Evolutionary conservation across 805 yeast species (phyloP).

Genomic region (Candida boidinii): DNA sequence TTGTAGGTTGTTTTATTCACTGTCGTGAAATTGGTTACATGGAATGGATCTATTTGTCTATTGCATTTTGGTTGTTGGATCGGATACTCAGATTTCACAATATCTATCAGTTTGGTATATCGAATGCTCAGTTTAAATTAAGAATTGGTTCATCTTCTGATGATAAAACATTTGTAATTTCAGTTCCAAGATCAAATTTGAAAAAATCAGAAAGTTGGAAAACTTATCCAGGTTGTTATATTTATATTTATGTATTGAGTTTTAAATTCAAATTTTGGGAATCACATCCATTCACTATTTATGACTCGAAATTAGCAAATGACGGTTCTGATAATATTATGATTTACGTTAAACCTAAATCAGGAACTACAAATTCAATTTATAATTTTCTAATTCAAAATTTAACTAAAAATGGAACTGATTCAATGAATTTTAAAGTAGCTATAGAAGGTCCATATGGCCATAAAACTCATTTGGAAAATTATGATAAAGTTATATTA

Average conservation of each 20-base stretch:
- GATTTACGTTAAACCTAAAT: constrained; percentile 38
- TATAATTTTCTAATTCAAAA: constrained; percentile 19
- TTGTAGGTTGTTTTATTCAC: constrained; percentile 42
- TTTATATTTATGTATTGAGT: constrained; percentile 39
- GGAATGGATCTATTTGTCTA: constrained; percentile 30
- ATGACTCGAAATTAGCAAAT: constrained; percentile 8
- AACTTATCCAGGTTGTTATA: constrained; percentile 49
- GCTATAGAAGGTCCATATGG: constrained; percentile 55
- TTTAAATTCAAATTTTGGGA: constrained; percentile 39
- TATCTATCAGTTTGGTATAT: constrained; percentile 21
- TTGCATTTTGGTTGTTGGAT: constrained; percentile 34
- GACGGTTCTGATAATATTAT: constrained; percentile 11
- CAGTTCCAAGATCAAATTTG: constrained; percentile 23
- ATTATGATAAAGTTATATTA: constrained; percentile 33
- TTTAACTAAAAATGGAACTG: constrained; percentile 13
- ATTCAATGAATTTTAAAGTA: constrained; percentile 22
- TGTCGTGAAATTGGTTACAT: constrained; percentile 29
- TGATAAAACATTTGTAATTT: constrained; percentile 13
- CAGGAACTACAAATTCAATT: constrained; percentile 38
- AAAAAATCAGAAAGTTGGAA: constrained; percentile 29
- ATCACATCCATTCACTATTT: constrained; percentile 54
- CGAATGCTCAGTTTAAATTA: constrained; percentile 11
- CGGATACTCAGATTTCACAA: constrained; percentile 28
- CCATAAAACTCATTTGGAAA: constrained; percentile 27
- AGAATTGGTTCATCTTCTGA: too few species aligned